These are phyloP conservation scores for Scenedesmus sp. DNA, from an alignment of 163 green algal species.

Conservation along the genomic window DNA sequence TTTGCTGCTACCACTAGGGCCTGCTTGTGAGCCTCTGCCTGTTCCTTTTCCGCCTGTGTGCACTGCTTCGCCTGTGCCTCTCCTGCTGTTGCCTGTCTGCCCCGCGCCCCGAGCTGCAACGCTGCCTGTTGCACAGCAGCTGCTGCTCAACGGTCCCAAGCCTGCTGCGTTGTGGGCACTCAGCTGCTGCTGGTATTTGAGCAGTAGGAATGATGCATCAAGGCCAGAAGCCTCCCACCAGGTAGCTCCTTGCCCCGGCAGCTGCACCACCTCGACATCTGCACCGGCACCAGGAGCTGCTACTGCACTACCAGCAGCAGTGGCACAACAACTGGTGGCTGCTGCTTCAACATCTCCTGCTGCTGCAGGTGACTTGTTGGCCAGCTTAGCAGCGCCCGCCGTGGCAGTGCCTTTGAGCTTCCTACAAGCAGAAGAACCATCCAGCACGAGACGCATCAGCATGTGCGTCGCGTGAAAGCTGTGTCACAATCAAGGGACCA, in stretches of 20 bases:
- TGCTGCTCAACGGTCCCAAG: neutral
- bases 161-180: neutral
- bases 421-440: neutral
- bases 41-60: neutral
- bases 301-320: neutral
- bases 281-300: neutral
- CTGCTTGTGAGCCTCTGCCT: neutral
- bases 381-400: neutral
- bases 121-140: neutral
- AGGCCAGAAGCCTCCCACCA: conserved; percentile 51
- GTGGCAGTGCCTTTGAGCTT: neutral
- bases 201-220: conserved; percentile 26
- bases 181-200: conserved; percentile 11
- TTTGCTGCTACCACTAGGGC: neutral
- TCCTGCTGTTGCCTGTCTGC: neutral
- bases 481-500: too few relatives aligned
- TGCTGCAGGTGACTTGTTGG: neutral
- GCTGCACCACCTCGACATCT: neutral
- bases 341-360: neutral
- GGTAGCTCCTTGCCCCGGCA: neutral
- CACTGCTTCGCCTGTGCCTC: neutral
- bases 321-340: neutral
- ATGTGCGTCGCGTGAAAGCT: too few relatives aligned
- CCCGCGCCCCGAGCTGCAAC: neutral
- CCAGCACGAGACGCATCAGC: neutral